phyloP scores from a whole-genome alignment of 441 rosid genomes.

The Arabidopsis lyrata region DNA sequence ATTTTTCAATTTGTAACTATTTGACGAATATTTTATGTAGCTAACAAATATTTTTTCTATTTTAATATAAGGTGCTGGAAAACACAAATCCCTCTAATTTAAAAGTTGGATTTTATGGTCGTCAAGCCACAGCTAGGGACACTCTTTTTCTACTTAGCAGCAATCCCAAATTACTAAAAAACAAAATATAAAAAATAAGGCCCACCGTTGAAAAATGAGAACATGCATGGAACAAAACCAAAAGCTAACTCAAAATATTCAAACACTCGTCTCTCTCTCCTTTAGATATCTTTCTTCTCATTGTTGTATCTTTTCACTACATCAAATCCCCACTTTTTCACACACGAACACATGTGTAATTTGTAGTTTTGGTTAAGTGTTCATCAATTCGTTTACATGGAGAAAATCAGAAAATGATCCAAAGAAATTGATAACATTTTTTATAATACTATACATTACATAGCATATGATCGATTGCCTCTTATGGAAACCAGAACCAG shows the following conservation, averaged over 20 bases:
- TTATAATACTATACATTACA: slow-evolving; percentile 36
- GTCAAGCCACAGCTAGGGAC: slow-evolving; percentile 33
- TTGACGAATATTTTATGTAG: too few relatives aligned
- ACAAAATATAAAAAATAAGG: neutral
- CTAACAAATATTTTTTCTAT: neutral
- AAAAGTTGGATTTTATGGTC: slow-evolving; percentile 1
- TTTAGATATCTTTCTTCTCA: slow-evolving; percentile 29
- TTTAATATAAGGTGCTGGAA: slow-evolving; percentile 3
- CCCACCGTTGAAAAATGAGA: slow-evolving; percentile 43
- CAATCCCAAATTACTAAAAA: slow-evolving; percentile 34
- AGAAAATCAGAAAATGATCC: neutral
- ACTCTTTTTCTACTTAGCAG: slow-evolving; percentile 38
- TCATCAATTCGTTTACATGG: slow-evolving; percentile 4
- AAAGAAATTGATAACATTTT: slow-evolving; percentile 22
- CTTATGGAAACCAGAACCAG: slow-evolving; percentile 39
- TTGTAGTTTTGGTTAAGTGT: neutral
- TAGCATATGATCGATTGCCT: slow-evolving; percentile 46
- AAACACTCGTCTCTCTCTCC: slow-evolving; percentile 4
- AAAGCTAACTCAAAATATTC: slow-evolving; percentile 28
- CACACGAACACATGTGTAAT: slow-evolving; percentile 24
- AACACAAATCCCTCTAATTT: slow-evolving; percentile 16
- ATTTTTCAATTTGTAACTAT: too few relatives aligned
- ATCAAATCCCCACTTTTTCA: slow-evolving; percentile 39
- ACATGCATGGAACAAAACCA: slow-evolving; percentile 39
- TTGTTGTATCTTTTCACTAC: slow-evolving; percentile 43